phyloP scores from a whole-genome alignment of 257 asterid species.

The Plantago elongata region DNA sequence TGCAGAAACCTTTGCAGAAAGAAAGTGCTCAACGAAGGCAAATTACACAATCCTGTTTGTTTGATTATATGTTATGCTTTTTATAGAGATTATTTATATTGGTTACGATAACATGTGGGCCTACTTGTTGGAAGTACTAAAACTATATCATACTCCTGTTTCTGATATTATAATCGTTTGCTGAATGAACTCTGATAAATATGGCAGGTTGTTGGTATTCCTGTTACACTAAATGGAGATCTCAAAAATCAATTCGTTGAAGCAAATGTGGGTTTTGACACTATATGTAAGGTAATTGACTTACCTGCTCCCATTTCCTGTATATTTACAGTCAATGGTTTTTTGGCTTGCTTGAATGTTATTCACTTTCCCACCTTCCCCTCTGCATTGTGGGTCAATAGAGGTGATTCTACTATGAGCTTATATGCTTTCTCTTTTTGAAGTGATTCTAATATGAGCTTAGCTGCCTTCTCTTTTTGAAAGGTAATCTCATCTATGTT shows the following conservation, averaged over 20 bases:
- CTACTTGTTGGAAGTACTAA: neutral
- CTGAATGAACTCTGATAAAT: slow-evolving; percentile 6
- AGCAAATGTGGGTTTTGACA: slow-evolving; percentile 57
- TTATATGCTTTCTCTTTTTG: too few relatives aligned
- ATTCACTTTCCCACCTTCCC: neutral
- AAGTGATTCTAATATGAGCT: too few relatives aligned
- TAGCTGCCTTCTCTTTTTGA: too few relatives aligned
- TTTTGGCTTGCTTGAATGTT: neutral
- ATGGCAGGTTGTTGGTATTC: slow-evolving; percentile 34
- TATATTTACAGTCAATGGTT: neutral
- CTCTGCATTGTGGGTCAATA: too few relatives aligned
- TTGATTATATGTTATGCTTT: neutral
- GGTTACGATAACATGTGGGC: too few relatives aligned
- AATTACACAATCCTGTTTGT: slow-evolving; percentile 6
- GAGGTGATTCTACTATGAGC: too few relatives aligned
- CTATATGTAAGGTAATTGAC: slow-evolving; percentile 49
- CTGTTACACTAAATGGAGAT: slow-evolving; percentile 61
- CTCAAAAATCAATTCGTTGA: slow-evolving; percentile 56
- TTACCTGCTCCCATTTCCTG: neutral
- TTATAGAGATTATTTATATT: too few relatives aligned
- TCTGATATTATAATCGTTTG: neutral
- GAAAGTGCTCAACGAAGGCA: slow-evolving; percentile 77
- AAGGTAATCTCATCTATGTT: too few relatives aligned
- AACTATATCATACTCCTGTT: neutral
- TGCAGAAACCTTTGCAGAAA: slow-evolving; percentile 93